Base-by-base conservation (phyloP, 2,329 filamentous ascomycete genomes). In the Sordariomycetes sp. region DNA sequence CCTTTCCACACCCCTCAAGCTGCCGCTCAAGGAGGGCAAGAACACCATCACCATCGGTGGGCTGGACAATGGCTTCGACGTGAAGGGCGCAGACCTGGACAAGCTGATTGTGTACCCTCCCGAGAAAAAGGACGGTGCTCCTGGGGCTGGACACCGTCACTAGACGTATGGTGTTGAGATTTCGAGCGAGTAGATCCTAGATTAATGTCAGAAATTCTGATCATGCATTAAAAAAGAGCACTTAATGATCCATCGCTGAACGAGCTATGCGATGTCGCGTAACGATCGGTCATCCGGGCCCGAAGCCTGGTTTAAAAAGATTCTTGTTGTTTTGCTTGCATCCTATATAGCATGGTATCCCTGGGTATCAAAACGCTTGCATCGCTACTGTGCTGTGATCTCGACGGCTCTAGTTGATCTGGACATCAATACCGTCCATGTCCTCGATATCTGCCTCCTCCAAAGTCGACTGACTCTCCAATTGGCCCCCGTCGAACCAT, bases 401-500 rank as follows among this genome's bases (percentile, higher is more conserved):
- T n/a, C n/a, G 26, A 14, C 18, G 32, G 21, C 29, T 38, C 19
- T 24, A 75, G 43, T 67, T 74, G 35, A 87, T 56, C 43, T 81
- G 68, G 16, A 92, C 82, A 54, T 94, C 86, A 21, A 94, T 62
- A 19, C 71, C 68, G 51, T 90, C 84, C 62, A 79, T 68, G 46
- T 93, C 82, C 30, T 75, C 75, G 26, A 94, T 73, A 14, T 86
- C 86, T 3, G 78, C 70, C 23, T 83, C 76, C 29, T 65, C 64
- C 30, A 92, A 66, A 3, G 68, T 72, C 20, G 63, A 59, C 2
- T 75, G 64, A 14, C 72, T 68, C 11, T 79, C 72, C 19, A 93
- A 59, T 30, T 63, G 61, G 33, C 88, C 85, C 11, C 86, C 86
- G 45, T 94, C 86, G 54, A 86, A 88, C 44, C 70, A 64, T 9